phyloP scores from a whole-genome alignment of 192 early-diverging fungal genomes.

The Mortierella hygrophila region DNA sequence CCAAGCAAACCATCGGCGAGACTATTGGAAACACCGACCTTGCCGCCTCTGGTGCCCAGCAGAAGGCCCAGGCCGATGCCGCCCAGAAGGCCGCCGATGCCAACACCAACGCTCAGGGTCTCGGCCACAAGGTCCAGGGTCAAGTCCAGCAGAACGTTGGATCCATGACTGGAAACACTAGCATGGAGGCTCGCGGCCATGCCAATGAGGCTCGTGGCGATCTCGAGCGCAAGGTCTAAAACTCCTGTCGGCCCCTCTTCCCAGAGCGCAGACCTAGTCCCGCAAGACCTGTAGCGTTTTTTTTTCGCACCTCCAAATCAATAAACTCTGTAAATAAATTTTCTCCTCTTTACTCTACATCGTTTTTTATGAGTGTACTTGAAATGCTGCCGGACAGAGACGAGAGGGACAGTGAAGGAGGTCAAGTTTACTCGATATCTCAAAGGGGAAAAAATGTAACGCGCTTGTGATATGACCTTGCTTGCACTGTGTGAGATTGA shows the following conservation, averaged over 20 bases:
- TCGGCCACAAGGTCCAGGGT: constrained; percentile 22
- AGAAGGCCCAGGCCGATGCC: constrained; percentile 28
- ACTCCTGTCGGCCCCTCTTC: background rate
- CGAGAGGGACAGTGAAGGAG: no score
- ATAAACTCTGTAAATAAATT: background rate
- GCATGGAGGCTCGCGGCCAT: constrained; percentile 18
- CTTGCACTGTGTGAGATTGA: no score
- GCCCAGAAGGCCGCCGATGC: constrained; percentile 23
- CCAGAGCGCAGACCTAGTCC: background rate
- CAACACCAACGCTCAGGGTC: constrained; percentile 23
- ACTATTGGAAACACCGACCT: constrained; percentile 19
- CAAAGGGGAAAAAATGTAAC: no score
- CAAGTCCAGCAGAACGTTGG: constrained; percentile 32
- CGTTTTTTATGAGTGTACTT: background rate
- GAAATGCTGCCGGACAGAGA: no score
- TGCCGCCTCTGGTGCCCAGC: constrained; percentile 24
- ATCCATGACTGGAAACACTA: constrained; percentile 13
- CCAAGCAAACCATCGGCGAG: constrained; percentile 40
- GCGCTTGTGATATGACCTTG: no score
- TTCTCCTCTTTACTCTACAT: background rate
- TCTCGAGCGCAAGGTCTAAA: constrained; percentile 26
- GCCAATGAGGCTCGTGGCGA: constrained; percentile 31
- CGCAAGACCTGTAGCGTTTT: background rate
- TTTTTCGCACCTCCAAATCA: background rate
- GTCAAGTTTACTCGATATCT: no score